Conservation (phyloP, 257 asterid species). For the Solanum peruvianum region DNA sequence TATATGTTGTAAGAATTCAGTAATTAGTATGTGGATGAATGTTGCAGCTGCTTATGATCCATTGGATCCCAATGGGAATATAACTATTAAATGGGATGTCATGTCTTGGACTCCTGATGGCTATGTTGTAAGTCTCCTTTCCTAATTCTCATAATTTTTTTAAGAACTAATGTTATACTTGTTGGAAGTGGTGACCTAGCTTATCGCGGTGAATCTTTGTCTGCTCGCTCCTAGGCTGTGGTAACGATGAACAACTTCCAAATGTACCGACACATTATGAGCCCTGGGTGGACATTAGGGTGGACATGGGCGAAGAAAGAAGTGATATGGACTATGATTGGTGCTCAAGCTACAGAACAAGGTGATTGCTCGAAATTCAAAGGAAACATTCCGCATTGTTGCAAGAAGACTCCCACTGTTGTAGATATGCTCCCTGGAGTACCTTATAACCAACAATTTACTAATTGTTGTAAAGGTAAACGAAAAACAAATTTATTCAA, state of each 20-base stretch:
- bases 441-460: constrained; percentile 62
- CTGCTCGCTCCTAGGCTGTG: not conserved
- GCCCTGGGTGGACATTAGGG: constrained; percentile 67
- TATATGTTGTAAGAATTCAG: not conserved
- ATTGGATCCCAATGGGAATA: constrained; percentile 80
- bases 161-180: no score
- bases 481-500: not conserved
- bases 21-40: not conserved
- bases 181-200: no score
- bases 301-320: constrained; percentile 85
- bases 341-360: constrained; percentile 63
- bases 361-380: constrained; percentile 77
- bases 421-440: constrained; percentile 75
- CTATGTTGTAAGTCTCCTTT: constrained; percentile 42
- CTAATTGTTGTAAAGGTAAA: constrained; percentile 61
- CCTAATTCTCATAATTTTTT: not conserved
- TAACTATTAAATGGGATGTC: constrained; percentile 88
- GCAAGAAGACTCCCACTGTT: constrained; percentile 47
- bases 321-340: constrained; percentile 59
- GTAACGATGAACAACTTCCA: constrained; percentile 45
- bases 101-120: constrained; percentile 93
- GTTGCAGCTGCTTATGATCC: constrained; percentile 73
- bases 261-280: constrained; percentile 60
- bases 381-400: constrained; percentile 68
- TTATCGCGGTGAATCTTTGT: not conserved